Base-by-base conservation (phyloP, 495 filamentous ascomycete genomes). In the Pyrenopolyporus hunteri region DNA sequence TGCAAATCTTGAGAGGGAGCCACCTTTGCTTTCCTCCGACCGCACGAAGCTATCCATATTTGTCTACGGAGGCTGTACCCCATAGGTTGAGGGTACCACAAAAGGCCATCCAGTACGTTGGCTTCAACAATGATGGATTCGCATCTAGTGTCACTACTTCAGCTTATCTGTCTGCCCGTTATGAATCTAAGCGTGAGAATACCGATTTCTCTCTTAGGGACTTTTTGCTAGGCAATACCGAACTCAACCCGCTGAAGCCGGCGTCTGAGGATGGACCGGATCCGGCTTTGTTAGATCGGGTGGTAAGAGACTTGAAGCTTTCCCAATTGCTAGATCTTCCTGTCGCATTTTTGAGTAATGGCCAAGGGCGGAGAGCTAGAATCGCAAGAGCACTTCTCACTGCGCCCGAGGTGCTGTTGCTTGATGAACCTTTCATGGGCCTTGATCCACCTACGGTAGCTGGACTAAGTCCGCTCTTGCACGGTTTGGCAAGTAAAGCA, bases 341-440 rank as follows among this genome's bases (percentile, higher is more conserved):
- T 2, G 87, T 97, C 6, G 81, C 88, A 14, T 95, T 89, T 73
- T 73, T 98, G 14, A 96, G 92, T 68, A 97, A 98, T 73, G 94
- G 94, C 2, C 94, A 98, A 73, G 92, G 86, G 3, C 79, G 93
- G 59, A 80, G 94, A 33, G 90, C 94, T 2, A 83, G 89, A 59
- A 95, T 98, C 60, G 94, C 92, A 0, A 89, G 89, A 64, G 92
- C 92, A 1, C 71, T 98, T 35, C 76, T 97, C 61, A 84, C 76
- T 31, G 82, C 82, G 50, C 93, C 94, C 0, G 89, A 93, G 73
- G 77, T 97, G 8, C 64, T 98, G 23, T 78, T 97, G 29, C 78
- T 98, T 8, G 94, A 98, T 74, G 94, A 97, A 67, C 92, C 94
- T 10, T 97, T 98, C 70, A 96, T 98, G 90, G 94, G 94, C 6